Percentiles rank a stretch among this genome's conserved stretches.
These are phyloP conservation scores for Cornus controversa DNA, from an alignment of 148 eudicot genomes.

Conservation along the genomic window DNA sequence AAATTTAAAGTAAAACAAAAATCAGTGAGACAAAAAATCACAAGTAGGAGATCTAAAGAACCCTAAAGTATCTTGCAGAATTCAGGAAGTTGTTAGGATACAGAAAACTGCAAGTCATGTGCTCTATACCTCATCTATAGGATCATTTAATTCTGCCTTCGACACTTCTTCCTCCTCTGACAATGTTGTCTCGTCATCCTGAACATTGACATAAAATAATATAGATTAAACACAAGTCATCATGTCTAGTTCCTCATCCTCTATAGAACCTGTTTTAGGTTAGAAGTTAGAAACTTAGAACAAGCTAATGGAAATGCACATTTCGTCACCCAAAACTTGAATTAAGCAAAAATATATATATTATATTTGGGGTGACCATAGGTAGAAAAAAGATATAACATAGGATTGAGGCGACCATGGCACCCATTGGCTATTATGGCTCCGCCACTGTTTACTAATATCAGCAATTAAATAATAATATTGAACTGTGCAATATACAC, in stretches of 20 bases:
- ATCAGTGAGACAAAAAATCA: not conserved
- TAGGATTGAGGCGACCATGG: too few species aligned
- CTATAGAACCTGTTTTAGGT: not conserved
- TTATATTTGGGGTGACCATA: too few species aligned
- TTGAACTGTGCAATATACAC: too few species aligned
- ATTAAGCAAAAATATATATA: too few species aligned
- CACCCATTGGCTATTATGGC: too few species aligned
- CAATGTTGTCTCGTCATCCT: conserved; percentile 98
- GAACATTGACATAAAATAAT: conserved; percentile 12
- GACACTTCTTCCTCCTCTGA: conserved; percentile 91
- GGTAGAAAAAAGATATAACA: too few species aligned
- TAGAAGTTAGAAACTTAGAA: not conserved
- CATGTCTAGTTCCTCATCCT: not conserved
- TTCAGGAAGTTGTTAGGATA: not conserved
- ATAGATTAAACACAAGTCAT: not conserved
- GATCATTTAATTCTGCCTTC: conserved; percentile 56
- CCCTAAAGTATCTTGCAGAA: not conserved
- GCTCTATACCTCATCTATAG: conserved; percentile 71
- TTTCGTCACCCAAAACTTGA: too few species aligned
- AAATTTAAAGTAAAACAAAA: conserved; percentile 7
- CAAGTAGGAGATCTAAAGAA: not conserved
- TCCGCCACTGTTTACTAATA: too few species aligned
- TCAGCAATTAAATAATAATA: too few species aligned
- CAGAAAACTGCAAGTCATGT: conserved; percentile 3
- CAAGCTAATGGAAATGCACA: not conserved